Conservation (phyloP, 176 grass and related monocot species). For the Oryza meyeriana region DNA sequence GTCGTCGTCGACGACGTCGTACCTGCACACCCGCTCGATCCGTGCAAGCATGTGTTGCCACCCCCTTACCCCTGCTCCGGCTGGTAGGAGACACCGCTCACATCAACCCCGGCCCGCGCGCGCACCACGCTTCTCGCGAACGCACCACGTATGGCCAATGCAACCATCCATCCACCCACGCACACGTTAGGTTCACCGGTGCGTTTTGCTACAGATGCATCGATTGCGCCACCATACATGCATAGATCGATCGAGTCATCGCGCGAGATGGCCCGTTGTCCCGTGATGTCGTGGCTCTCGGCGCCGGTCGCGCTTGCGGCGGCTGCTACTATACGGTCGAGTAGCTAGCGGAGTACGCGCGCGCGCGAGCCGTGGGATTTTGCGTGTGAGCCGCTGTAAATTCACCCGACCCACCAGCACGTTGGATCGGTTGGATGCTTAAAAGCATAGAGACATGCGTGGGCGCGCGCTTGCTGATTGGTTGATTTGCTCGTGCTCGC, state of each 20-base stretch:
- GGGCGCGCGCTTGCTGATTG: background rate
- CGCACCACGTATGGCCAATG: background rate
- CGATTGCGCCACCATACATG: background rate
- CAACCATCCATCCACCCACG: background rate
- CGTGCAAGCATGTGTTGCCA: background rate
- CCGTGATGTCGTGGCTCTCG: background rate
- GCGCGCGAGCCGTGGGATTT: background rate
- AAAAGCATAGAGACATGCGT: too few relatives aligned
- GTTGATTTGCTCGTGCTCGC: background rate
- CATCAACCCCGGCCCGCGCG: background rate
- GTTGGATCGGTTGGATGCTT: background rate
- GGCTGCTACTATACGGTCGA: background rate
- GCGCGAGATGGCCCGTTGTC: background rate
- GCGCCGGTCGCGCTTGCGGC: background rate
- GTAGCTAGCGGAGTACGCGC: background rate
- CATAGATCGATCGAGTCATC: too few relatives aligned
- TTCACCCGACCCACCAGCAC: background rate
- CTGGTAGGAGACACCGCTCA: background rate
- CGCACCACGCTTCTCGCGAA: background rate
- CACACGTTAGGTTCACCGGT: background rate
- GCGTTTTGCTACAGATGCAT: background rate
- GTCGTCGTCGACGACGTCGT: background rate
- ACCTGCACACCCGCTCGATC: background rate
- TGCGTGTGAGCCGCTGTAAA: constrained; percentile 1
- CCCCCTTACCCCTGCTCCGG: background rate